Conservation (phyloP, 495 filamentous ascomycete species). For the Aspergillus ostianus region DNA sequence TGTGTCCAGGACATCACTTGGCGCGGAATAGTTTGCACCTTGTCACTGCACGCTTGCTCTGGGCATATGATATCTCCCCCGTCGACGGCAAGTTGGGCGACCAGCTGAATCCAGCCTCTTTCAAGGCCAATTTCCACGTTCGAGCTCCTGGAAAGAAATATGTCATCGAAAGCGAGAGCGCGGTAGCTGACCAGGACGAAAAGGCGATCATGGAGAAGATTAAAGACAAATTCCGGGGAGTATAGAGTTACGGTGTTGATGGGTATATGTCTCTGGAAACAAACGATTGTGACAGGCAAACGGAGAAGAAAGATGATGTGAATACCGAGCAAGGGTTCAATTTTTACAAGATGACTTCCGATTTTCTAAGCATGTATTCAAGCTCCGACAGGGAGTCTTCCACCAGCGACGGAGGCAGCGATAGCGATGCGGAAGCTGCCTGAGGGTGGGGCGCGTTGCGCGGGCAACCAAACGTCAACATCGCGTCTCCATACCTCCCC, state of each 20-base stretch:
- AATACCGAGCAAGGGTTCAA: neutral
- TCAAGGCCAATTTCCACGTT: constrained; percentile 1
- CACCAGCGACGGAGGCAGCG: too few relatives aligned
- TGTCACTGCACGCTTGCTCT: constrained; percentile 46
- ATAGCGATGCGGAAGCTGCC: neutral
- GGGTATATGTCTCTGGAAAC: neutral
- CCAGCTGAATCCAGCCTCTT: neutral
- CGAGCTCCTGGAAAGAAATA: neutral
- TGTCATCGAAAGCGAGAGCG: constrained; percentile 2
- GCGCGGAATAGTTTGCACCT: constrained; percentile 49
- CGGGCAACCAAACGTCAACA: constrained; percentile 25
- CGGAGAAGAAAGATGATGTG: neutral
- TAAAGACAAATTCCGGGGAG: neutral
- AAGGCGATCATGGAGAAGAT: constrained; percentile 3
- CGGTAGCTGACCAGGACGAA: constrained; percentile 1
- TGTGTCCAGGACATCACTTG: constrained; percentile 44
- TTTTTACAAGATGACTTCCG: too few relatives aligned
- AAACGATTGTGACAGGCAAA: too few relatives aligned
- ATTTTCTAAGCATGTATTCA: too few relatives aligned
- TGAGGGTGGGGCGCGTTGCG: constrained; percentile 12
- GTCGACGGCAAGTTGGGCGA: constrained; percentile 5
- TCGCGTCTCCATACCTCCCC: constrained; percentile 19
- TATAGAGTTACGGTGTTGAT: neutral
- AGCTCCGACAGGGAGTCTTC: too few relatives aligned
- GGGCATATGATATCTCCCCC: constrained; percentile 48